phyloP scores from a whole-genome alignment of 2,329 filamentous ascomycete species.

The Colletotrichum magnum region DNA sequence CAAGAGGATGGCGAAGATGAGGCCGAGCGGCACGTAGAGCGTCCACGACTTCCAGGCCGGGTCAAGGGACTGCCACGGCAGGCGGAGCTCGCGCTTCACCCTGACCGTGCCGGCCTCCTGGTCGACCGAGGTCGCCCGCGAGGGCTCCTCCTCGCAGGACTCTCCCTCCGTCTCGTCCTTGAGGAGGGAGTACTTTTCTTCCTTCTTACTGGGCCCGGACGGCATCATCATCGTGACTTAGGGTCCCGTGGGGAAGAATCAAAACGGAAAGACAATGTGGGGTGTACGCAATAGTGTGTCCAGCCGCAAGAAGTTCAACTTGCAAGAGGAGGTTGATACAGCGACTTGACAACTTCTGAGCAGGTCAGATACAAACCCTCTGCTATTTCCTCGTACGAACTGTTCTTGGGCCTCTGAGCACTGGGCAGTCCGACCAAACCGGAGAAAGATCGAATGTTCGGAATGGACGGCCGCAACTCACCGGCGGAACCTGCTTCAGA shows the following conservation, averaged over 20 bases:
- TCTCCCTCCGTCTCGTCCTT: constrained; percentile 13
- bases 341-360: not conserved
- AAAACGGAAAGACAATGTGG: not conserved
- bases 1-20: constrained; percentile 12
- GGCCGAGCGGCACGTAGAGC: constrained; percentile 12
- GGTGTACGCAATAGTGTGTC: not conserved
- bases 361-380: not conserved
- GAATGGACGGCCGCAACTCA: too few species aligned
- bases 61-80: constrained; percentile 15
- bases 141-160: constrained; percentile 10
- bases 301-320: not conserved
- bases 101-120: constrained; percentile 8
- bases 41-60: constrained; percentile 33
- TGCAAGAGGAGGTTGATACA: not conserved
- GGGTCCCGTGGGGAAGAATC: not conserved
- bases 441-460: not conserved
- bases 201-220: not conserved
- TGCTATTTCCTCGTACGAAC: not conserved
- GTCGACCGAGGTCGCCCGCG: not conserved
- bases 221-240: constrained; percentile 12
- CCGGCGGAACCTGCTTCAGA: not conserved
- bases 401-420: not conserved
- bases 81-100: not conserved
- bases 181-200: constrained; percentile 26
- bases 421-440: not conserved